A percentile compares a stretch with the other conserved stretches of the same genome.
Evolutionary conservation across 179 eudicot species (phyloP).

Genomic region (Dionaea muscipula): DNA sequence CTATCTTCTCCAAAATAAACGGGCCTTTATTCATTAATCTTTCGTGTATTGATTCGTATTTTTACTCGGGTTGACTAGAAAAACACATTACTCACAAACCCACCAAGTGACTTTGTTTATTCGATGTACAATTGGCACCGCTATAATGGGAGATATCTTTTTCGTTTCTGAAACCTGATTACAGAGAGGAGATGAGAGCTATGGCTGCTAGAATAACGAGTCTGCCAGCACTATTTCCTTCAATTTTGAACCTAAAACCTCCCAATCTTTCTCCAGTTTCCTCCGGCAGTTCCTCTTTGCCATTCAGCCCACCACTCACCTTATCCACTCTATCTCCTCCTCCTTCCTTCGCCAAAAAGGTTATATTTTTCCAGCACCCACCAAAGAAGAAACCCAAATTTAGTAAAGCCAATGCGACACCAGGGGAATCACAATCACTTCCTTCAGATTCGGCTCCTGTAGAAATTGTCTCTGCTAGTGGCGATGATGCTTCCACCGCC

Average conservation of each 20-base stretch:
- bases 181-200: no score
- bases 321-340: slow-evolving; percentile 18
- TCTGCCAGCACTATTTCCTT: slow-evolving; percentile 5
- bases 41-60: no score
- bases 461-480: slow-evolving; percentile 30
- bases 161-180: no score
- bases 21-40: no score
- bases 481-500: slow-evolving; percentile 25
- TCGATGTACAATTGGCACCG: no score
- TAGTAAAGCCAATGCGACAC: slow-evolving; percentile 20
- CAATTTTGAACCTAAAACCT: slow-evolving; percentile 4
- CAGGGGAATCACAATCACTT: slow-evolving; percentile 9
- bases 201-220: slow-evolving; percentile 10
- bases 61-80: no score
- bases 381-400: slow-evolving; percentile 10
- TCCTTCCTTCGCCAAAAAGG: background rate
- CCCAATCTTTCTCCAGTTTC: background rate
- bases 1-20: no score
- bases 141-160: no score
- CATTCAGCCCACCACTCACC: slow-evolving; percentile 22
- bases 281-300: slow-evolving; percentile 20
- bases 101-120: no score
- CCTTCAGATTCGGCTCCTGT: slow-evolving; percentile 34
- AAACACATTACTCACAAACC: no score
- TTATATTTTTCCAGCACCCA: slow-evolving; percentile 7